Percentiles rank a stretch among this genome's conserved stretches.
Evolutionary conservation across 257 asterid species (phyloP).

Genomic region (Solanum clarkiae): DNA sequence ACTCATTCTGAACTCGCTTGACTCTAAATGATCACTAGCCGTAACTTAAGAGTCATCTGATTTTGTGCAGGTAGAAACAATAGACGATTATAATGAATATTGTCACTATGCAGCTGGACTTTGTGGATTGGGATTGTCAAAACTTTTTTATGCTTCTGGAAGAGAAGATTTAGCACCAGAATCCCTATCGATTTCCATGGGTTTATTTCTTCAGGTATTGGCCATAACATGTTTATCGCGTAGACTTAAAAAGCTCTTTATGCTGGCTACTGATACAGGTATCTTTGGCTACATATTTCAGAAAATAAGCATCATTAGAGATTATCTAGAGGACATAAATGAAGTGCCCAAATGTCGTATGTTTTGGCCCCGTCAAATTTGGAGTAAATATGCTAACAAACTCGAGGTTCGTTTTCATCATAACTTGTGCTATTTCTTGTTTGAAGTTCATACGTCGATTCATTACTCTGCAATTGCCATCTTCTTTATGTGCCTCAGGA

Average conservation of each 20-base stretch:
- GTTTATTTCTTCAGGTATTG: slow-evolving; percentile 81
- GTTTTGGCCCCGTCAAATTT: slow-evolving; percentile 96
- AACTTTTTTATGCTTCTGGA: slow-evolving; percentile 80
- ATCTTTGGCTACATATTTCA: slow-evolving; percentile 2
- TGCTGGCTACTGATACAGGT: not conserved
- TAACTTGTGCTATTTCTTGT: not conserved
- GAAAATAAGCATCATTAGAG: slow-evolving; percentile 86
- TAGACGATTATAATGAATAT: slow-evolving; percentile 80
- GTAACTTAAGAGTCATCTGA: not conserved
- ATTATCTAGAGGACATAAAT: slow-evolving; percentile 88
- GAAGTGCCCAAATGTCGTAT: slow-evolving; percentile 91
- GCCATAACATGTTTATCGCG: not conserved
- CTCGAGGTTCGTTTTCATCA: slow-evolving; percentile 48
- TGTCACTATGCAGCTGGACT: slow-evolving; percentile 96
- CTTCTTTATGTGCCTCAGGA: slow-evolving; percentile 35
- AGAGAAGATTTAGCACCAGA: slow-evolving; percentile 70
- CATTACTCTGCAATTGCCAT: not conserved
- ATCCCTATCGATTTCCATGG: slow-evolving; percentile 70
- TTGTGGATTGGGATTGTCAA: slow-evolving; percentile 80
- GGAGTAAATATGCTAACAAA: slow-evolving; percentile 84
- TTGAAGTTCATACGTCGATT: not conserved
- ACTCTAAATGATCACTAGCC: not conserved
- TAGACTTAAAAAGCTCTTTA: not conserved
- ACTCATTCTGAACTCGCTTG: not conserved
- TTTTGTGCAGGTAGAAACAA: slow-evolving; percentile 62